A percentile compares a stretch with the other conserved stretches of the same genome.
phyloP scores from a whole-genome alignment of 2,329 filamentous ascomycete genomes.

The Septoria linicola region DNA sequence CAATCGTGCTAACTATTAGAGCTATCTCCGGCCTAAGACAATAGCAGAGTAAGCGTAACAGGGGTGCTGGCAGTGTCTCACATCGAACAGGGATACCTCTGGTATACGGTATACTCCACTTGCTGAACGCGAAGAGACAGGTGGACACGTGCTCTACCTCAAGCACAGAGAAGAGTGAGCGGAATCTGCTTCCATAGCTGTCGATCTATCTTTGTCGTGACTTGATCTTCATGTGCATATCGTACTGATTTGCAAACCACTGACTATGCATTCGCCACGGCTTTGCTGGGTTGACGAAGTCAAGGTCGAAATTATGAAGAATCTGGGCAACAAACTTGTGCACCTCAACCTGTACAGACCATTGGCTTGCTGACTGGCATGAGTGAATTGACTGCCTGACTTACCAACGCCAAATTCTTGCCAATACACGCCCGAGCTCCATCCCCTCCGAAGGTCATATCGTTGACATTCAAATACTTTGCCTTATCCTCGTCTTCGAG shows the following conservation, averaged over 20 bases:
- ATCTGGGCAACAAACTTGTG: constrained; percentile 24
- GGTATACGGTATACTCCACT: not conserved
- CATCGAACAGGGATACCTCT: not conserved
- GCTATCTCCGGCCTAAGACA: no score
- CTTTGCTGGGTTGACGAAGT: constrained; percentile 21
- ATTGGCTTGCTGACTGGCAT: constrained; percentile 6
- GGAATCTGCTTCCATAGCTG: not conserved
- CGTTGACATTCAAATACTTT: constrained; percentile 15
- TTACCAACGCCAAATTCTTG: constrained; percentile 22
- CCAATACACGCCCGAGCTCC: constrained; percentile 23
- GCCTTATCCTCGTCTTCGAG: constrained; percentile 12
- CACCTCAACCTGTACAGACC: constrained; percentile 17
- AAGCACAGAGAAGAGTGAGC: no score
- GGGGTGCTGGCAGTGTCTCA: no score
- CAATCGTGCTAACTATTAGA: no score
- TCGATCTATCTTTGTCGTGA: not conserved
- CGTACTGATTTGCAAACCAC: constrained; percentile 22
- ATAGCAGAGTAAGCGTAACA: no score
- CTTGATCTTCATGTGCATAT: constrained; percentile 15
- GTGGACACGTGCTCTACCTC: no score
- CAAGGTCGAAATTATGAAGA: constrained; percentile 22
- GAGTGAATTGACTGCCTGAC: no score
- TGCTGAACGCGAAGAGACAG: no score
- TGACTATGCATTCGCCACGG: constrained; percentile 13
- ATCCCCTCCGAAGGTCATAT: constrained; percentile 24